Percentiles rank a stretch among this genome's conserved stretches.
These are phyloP conservation scores for Pigoraptor vietnamica DNA, from an alignment of 78 protist genomes.

Conservation along the genomic window DNA sequence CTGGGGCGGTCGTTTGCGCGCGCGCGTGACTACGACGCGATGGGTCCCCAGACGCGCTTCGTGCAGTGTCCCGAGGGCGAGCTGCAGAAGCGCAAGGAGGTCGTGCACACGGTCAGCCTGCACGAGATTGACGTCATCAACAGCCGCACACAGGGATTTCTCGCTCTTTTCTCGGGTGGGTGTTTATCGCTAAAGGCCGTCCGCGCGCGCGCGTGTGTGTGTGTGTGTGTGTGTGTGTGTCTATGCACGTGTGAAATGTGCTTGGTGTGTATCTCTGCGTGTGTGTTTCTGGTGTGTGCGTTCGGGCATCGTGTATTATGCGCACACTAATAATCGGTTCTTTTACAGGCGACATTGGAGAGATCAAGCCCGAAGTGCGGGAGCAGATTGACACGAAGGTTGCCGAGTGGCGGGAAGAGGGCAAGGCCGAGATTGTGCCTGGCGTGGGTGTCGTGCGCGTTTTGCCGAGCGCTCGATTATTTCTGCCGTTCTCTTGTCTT, in stretches of 20 bases:
- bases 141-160: conserved; percentile 89
- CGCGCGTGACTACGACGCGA: conserved; percentile 91
- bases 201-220: neutral
- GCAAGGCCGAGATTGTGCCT: conserved; percentile 99
- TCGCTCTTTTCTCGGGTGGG: conserved; percentile 96
- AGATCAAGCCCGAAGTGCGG: conserved; percentile 98
- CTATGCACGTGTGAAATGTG: conserved; percentile 63
- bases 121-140: conserved; percentile 99
- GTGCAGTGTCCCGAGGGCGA: conserved; percentile 99
- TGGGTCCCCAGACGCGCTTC: conserved; percentile 90
- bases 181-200: conserved; percentile 60
- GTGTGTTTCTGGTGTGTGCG: neutral
- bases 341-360: conserved; percentile 92
- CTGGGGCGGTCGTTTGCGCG: conserved; percentile 92
- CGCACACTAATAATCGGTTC: conserved; percentile 85
- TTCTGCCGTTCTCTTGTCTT: conserved; percentile 57
- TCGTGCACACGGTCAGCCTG: conserved; percentile 96
- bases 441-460: conserved; percentile 62
- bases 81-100: conserved; percentile 94
- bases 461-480: conserved; percentile 35
- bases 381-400: conserved; percentile 96
- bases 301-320: neutral
- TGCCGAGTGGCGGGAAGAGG: conserved; percentile 97
- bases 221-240: conserved; percentile 62
- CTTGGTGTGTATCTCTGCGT: neutral